A percentile compares a stretch with the other conserved stretches of the same genome.
phyloP scores from a whole-genome alignment of 2,329 filamentous ascomycete genomes.

The Sclerotinia subarctica region DNA sequence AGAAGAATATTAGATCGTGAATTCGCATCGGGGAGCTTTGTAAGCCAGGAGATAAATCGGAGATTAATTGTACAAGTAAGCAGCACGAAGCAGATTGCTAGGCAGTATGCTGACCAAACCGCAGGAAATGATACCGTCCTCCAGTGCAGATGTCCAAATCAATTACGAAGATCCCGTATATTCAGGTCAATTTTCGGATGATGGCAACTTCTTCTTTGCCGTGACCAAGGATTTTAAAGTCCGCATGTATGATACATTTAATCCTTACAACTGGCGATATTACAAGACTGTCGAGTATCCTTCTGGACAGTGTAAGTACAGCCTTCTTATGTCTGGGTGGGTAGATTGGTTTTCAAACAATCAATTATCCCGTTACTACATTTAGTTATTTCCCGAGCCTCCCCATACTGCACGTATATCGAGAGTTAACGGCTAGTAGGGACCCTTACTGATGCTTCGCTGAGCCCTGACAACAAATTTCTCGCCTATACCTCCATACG shows the following conservation, averaged over 20 bases:
- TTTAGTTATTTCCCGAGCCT: neutral
- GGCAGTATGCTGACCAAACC: neutral
- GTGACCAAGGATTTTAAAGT: constrained; percentile 92
- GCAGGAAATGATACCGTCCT: constrained; percentile 72
- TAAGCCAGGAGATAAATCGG: constrained; percentile 58
- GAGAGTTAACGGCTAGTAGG: constrained; percentile 39
- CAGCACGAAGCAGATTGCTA: neutral
- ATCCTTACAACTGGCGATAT: constrained; percentile 91
- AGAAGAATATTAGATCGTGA: constrained; percentile 77
- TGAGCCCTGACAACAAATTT: constrained; percentile 89
- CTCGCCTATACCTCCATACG: constrained; percentile 89
- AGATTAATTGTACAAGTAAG: constrained; percentile 65
- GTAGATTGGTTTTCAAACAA: neutral
- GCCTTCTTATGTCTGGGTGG: neutral
- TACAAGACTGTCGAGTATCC: constrained; percentile 89
- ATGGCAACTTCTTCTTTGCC: constrained; percentile 95
- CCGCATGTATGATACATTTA: constrained; percentile 95
- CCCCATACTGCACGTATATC: neutral
- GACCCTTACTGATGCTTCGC: constrained; percentile 91
- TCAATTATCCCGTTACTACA: too few relatives aligned
- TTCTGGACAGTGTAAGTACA: constrained; percentile 57
- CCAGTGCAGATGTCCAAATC: constrained; percentile 78
- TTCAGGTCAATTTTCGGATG: constrained; percentile 93
- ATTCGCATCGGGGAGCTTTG: constrained; percentile 64
- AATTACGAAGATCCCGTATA: constrained; percentile 86